Evolutionary conservation across 2,329 filamentous ascomycete genomes (phyloP).

Genomic region (Clarireedia paspali): DNA sequence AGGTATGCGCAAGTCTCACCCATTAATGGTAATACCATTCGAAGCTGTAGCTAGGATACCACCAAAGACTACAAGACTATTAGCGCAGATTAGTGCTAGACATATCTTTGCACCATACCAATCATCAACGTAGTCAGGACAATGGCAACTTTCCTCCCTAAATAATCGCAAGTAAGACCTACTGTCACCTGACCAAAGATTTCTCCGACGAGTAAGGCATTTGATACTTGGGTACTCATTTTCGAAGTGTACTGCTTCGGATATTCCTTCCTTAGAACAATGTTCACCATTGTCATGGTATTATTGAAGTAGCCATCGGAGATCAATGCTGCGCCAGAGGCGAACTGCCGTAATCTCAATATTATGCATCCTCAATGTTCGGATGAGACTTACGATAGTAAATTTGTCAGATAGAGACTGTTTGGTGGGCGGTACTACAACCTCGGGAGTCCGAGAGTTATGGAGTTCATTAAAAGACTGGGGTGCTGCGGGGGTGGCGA

Average conservation of each 20-base stretch:
- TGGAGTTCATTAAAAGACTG: neutral
- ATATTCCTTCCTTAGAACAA: constrained; percentile 26
- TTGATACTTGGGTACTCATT: constrained; percentile 34
- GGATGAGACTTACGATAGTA: constrained; percentile 19
- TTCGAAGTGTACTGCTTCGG: constrained; percentile 15
- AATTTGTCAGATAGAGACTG: constrained; percentile 26
- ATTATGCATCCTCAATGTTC: neutral
- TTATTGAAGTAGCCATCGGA: constrained; percentile 32
- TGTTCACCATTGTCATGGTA: constrained; percentile 31
- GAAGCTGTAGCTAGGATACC: constrained; percentile 37
- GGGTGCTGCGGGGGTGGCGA: neutral
- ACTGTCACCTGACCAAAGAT: constrained; percentile 36
- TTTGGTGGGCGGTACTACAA: constrained; percentile 14
- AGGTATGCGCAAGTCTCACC: neutral
- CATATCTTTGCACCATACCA: constrained; percentile 8
- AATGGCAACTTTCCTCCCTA: constrained; percentile 39
- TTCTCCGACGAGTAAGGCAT: constrained; percentile 34
- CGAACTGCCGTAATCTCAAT: constrained; percentile 16
- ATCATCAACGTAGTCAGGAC: constrained; percentile 38
- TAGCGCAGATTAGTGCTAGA: constrained; percentile 25
- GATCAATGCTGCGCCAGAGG: constrained; percentile 27
- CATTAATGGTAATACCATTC: constrained; percentile 36
- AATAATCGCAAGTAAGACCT: constrained; percentile 37
- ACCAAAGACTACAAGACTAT: constrained; percentile 30
- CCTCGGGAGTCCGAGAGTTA: constrained; percentile 1